These are phyloP conservation scores for Coix lacrymajobi DNA, from an alignment of 176 grass and related monocot genomes.

Conservation along the genomic window DNA sequence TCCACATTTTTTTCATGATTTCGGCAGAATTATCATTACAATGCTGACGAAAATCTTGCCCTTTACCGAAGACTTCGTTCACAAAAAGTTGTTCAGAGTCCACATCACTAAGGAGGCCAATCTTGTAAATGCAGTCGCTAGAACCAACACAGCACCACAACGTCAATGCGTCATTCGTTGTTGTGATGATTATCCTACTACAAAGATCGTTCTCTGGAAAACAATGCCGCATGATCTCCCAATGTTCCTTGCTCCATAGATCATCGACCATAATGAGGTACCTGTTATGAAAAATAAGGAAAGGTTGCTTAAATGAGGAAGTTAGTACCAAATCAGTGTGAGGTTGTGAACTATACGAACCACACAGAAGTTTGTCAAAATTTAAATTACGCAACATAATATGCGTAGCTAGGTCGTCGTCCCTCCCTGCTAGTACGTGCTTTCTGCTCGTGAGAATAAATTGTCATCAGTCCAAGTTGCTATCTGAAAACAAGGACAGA, in stretches of 20 bases:
- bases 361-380: too few relatives aligned
- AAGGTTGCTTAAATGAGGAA: too few relatives aligned
- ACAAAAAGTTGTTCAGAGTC: conserved; percentile 16
- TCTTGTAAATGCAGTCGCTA: background rate
- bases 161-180: conserved; percentile 15
- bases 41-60: background rate
- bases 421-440: background rate
- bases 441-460: background rate
- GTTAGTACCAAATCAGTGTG: too few relatives aligned
- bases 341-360: too few relatives aligned
- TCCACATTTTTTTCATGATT: conserved; percentile 10
- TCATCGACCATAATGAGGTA: conserved; percentile 36
- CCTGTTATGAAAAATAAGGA: background rate
- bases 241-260: background rate
- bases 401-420: background rate
- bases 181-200: conserved; percentile 28
- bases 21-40: background rate
- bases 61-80: background rate
- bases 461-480: background rate
- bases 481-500: background rate
- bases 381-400: too few relatives aligned
- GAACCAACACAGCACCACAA: background rate
- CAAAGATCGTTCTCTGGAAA: background rate
- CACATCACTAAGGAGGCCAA: background rate
- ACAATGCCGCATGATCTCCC: background rate